Evolutionary conservation across 2,329 filamentous ascomycete species (phyloP), one percentile per base, ranked within the genome.

Genomic region (Podosphaera xanthii): DNA sequence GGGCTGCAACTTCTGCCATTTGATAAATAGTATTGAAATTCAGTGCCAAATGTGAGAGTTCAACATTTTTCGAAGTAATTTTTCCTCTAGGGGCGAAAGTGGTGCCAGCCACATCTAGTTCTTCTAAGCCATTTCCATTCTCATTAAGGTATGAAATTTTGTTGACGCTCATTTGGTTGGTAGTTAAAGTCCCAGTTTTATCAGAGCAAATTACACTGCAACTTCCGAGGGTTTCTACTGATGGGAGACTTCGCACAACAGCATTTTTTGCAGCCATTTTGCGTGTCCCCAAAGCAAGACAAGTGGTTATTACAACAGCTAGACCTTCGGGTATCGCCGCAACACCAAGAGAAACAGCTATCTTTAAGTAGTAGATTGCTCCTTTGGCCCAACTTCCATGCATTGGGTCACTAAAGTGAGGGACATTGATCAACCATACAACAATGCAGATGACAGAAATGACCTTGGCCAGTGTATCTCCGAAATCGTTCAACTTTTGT

Each of bases 201-300:
- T 98, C 92, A 3, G 94, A 98, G 76, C 94, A 98, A 70, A 98
- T 96, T 60, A 98, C 90, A 68, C 92, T 98, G 80, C 92, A 98
- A 78, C 92, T 98, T 69, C 92, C 92, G 58, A 98, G 78, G 10
- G 92, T 98, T 73, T 98, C 92, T 58, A 98, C 92, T 1, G 92
- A 98, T 30, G 92, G 92, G 66, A 98, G 75, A 69, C 89, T 96
- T 71, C 94, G 83, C 60, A 98, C 94, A 44, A 98, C 90, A 6
- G 92, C 92, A 69, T 97, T 97, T 77, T 95, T 97, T 61, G 89
- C 87, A 30, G 92, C 94, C 94, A 98, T 98, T 74, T 95, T 97
- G 64, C 92, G 83, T 3, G 94, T 98, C 65, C 94, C 92, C 38
- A 98, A 79, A 63, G 92, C 92, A 62, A 98, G 76, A 72, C 92